Conservation (phyloP, 208 protist species). For the Wallacemonas rigidus region DNA sequence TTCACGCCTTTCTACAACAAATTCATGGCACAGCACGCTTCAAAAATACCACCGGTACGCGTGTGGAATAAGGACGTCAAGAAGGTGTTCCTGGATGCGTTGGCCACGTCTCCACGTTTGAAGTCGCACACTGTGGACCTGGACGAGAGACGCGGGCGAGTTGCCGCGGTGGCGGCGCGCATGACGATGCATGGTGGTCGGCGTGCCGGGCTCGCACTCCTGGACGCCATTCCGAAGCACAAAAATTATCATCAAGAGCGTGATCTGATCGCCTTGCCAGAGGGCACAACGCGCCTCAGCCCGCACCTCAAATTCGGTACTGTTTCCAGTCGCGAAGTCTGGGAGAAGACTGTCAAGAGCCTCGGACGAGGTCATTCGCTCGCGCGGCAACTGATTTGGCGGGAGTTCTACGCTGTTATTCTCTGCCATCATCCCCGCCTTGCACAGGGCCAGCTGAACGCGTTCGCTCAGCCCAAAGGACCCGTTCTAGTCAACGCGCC, state of each 20-base stretch:
- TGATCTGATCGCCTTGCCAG: constrained; percentile 44
- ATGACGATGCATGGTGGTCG: constrained; percentile 55
- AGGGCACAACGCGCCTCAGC: constrained; percentile 71
- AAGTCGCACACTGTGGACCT: constrained; percentile 26
- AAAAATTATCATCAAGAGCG: constrained; percentile 46
- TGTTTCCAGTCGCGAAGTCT: constrained; percentile 67
- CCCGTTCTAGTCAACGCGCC: constrained; percentile 43
- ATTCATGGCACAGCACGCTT: constrained; percentile 43
- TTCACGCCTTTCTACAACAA: constrained; percentile 77
- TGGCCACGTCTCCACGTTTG: constrained; percentile 17
- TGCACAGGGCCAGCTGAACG: constrained; percentile 55
- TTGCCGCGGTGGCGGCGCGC: constrained; percentile 14
- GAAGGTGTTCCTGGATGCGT: constrained; percentile 28
- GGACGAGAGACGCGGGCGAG: constrained; percentile 19
- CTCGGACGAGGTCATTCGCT: constrained; percentile 52
- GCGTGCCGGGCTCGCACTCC: constrained; percentile 32
- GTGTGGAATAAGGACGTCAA: constrained; percentile 10
- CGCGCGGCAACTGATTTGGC: constrained; percentile 70
- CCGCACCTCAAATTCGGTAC: constrained; percentile 83
- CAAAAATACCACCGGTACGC: constrained; percentile 29
- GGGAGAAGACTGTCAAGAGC: constrained; percentile 29
- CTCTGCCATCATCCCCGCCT: constrained; percentile 60
- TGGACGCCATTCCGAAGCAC: constrained; percentile 30
- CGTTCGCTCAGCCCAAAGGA: constrained; percentile 12
- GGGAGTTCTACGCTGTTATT: constrained; percentile 77